Evolutionary conservation across 129 eudicot genomes (phyloP).

Genomic region (Flaveria brownii): DNA sequence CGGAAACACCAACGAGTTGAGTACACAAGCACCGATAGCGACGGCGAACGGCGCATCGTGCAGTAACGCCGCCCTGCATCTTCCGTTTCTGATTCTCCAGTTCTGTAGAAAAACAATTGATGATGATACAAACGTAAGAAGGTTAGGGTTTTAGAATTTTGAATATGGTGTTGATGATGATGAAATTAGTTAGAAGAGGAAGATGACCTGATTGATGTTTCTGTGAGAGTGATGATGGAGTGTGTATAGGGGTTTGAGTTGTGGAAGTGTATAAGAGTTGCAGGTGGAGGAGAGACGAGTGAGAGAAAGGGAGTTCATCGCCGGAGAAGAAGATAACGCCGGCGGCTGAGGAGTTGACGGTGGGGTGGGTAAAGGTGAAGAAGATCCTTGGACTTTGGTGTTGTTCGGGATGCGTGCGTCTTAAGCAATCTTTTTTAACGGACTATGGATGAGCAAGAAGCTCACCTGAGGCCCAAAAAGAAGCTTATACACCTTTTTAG

Average conservation of each 20-base stretch:
- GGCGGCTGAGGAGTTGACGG: conserved; percentile 2
- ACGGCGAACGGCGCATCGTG: conserved; percentile 71
- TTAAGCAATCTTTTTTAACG: too few species aligned
- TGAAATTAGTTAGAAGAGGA: background rate
- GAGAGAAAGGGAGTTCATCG: conserved; percentile 45
- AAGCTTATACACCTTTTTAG: too few species aligned
- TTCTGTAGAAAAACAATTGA: conserved; percentile 7
- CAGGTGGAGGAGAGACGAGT: conserved; percentile 26
- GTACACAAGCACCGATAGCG: conserved; percentile 78
- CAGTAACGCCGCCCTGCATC: conserved; percentile 63
- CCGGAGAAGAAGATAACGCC: conserved; percentile 3
- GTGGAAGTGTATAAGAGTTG: conserved; percentile 24
- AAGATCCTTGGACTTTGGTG: background rate
- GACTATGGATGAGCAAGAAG: too few species aligned
- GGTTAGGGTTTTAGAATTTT: conserved; percentile 25
- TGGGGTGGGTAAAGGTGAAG: conserved; percentile 4
- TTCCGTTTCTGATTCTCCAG: conserved; percentile 44
- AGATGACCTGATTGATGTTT: conserved; percentile 41
- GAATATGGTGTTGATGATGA: background rate
- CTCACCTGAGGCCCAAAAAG: too few species aligned
- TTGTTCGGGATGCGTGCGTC: conserved; percentile 19
- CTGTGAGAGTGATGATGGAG: conserved; percentile 27
- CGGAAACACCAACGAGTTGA: conserved; percentile 72
- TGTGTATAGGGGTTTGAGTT: conserved; percentile 31
- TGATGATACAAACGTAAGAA: too few species aligned